These are phyloP conservation scores for Colletotrichum sp. DNA, from an alignment of 2,329 filamentous ascomycete genomes.

Conservation along the genomic window DNA sequence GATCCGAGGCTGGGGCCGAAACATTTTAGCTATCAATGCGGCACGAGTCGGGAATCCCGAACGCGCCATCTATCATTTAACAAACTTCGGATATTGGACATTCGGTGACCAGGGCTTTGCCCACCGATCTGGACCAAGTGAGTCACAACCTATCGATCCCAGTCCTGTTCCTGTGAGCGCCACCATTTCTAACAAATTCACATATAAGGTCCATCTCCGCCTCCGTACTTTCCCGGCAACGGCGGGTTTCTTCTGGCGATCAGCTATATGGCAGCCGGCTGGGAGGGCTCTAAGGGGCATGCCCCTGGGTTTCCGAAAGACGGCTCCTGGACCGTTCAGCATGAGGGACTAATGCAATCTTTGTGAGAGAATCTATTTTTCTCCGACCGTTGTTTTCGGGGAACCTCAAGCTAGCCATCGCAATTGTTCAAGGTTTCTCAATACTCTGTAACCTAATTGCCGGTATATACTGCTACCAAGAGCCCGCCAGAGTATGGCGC, in stretches of 20 bases:
- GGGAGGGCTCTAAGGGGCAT: slow-evolving; percentile 22
- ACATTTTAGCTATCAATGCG: slow-evolving; percentile 51
- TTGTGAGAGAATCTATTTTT: not conserved
- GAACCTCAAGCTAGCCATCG: not conserved
- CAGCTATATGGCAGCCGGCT: slow-evolving; percentile 35
- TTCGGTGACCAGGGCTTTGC: slow-evolving; percentile 38
- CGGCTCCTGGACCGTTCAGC: slow-evolving; percentile 35
- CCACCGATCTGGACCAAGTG: slow-evolving; percentile 29
- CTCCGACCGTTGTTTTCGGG: no score
- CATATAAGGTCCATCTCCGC: slow-evolving; percentile 14
- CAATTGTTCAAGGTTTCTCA: not conserved
- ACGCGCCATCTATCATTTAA: slow-evolving; percentile 43
- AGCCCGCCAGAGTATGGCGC: slow-evolving; percentile 35
- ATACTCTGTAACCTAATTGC: not conserved
- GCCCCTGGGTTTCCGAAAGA: slow-evolving; percentile 39
- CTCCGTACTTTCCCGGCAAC: slow-evolving; percentile 40
- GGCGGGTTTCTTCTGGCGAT: slow-evolving; percentile 41
- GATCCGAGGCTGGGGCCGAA: slow-evolving; percentile 51
- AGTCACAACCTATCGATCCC: not conserved
- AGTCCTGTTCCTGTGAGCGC: not conserved
- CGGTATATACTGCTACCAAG: slow-evolving; percentile 29
- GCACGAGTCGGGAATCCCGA: slow-evolving; percentile 44
- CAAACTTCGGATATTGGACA: slow-evolving; percentile 43
- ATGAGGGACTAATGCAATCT: slow-evolving; percentile 14
- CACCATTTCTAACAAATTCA: not conserved